phyloP scores from a whole-genome alignment of 176 grass and related monocot species.

The Avena atlantica region DNA sequence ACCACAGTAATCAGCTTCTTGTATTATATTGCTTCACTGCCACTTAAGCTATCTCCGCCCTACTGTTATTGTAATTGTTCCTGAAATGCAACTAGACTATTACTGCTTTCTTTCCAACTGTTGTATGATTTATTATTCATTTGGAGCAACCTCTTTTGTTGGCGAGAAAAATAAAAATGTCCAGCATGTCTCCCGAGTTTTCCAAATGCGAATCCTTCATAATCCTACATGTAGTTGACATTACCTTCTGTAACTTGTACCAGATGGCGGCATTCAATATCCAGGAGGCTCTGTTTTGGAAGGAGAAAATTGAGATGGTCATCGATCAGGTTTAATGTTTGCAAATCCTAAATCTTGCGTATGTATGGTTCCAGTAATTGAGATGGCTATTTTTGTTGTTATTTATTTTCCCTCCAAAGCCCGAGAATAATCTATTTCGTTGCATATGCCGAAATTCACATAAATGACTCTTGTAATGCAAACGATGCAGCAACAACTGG shows the following conservation, averaged over 20 bases:
- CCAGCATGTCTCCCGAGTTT: neutral
- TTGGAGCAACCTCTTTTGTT: neutral
- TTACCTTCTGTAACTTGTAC: conserved; percentile 14
- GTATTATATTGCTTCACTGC: neutral
- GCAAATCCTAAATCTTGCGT: neutral
- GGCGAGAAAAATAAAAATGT: neutral
- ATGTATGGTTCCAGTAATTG: neutral
- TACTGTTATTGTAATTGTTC: neutral
- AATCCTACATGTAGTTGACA: neutral
- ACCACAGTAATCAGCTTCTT: neutral
- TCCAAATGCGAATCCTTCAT: neutral
- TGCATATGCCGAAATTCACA: neutral
- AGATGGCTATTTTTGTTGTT: neutral
- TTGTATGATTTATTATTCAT: conserved; percentile 9
- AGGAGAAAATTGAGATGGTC: conserved; percentile 85
- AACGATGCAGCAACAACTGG: conserved; percentile 58
- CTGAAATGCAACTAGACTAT: neutral
- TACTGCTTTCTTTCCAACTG: neutral
- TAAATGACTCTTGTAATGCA: conserved; percentile 35
- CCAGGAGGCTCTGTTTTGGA: conserved; percentile 79
- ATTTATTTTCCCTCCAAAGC: neutral
- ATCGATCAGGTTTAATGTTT: conserved; percentile 69
- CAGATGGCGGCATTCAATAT: conserved; percentile 94
- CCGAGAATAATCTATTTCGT: neutral
- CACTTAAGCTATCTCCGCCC: neutral